Percentiles rank a stretch among this genome's conserved stretches.
Conservation (phyloP, 257 asterid genomes). For the Dorcoceras hygrometricum region DNA sequence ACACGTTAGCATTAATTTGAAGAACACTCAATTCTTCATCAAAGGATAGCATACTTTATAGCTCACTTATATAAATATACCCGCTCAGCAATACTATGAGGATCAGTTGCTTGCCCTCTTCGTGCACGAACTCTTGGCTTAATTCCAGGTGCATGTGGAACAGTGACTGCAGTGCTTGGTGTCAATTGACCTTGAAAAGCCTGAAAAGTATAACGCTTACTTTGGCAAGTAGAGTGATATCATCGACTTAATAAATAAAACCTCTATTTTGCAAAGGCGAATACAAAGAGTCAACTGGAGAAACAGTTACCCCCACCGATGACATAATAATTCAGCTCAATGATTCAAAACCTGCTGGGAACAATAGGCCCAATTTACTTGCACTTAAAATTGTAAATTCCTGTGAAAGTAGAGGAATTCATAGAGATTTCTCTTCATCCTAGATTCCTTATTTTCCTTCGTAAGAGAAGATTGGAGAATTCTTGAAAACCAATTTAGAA, state of each 20-base stretch:
- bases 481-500: no score
- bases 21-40: slow-evolving; percentile 1
- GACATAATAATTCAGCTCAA: background rate
- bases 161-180: slow-evolving; percentile 52
- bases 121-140: slow-evolving; percentile 87
- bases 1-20: background rate
- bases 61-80: slow-evolving; percentile 30
- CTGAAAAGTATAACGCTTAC: slow-evolving; percentile 33
- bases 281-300: background rate
- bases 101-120: slow-evolving; percentile 94
- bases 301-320: background rate
- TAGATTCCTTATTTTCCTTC: background rate
- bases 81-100: slow-evolving; percentile 91
- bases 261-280: slow-evolving; percentile 8
- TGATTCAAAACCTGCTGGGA: background rate
- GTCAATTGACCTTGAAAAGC: slow-evolving; percentile 73
- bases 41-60: slow-evolving; percentile 1
- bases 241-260: slow-evolving; percentile 2
- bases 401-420: background rate
- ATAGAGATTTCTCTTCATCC: background rate
- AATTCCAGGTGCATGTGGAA: slow-evolving; percentile 66
- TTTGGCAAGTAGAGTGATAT: background rate
- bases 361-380: background rate
- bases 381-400: background rate
- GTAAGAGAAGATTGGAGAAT: background rate